These are phyloP conservation scores for Kuraishia capsulata DNA, from an alignment of 805 yeast species.

Conservation along the genomic window DNA sequence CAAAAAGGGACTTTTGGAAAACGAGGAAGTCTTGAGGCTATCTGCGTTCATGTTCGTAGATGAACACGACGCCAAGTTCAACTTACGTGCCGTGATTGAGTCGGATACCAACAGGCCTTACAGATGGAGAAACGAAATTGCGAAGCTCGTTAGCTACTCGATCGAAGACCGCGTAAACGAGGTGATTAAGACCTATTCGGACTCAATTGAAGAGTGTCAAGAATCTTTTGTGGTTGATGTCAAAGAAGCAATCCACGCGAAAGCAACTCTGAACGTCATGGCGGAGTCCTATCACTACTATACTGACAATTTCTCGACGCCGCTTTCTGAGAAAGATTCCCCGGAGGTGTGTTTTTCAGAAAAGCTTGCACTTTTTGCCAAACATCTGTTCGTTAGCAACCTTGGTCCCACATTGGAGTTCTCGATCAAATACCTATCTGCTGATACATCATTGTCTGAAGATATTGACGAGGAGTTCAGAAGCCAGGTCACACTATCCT, in stretches of 20 bases:
- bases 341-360: neutral
- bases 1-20: conserved; percentile 55
- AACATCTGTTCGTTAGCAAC: conserved; percentile 21
- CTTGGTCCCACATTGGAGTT: conserved; percentile 23
- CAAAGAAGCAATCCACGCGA: conserved; percentile 17
- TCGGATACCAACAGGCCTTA: conserved; percentile 4
- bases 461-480: conserved; percentile 22
- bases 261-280: conserved; percentile 17
- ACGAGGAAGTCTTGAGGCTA: conserved; percentile 38
- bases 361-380: conserved; percentile 17
- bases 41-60: conserved; percentile 32
- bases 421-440: conserved; percentile 29
- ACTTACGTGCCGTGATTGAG: conserved; percentile 3
- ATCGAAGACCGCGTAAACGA: conserved; percentile 30
- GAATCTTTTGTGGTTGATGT: conserved; percentile 16
- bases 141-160: conserved; percentile 41
- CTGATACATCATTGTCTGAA: conserved; percentile 31
- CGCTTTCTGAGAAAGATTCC: conserved; percentile 4
- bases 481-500: conserved; percentile 18
- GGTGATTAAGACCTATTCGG: conserved; percentile 23
- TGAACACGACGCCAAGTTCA: conserved; percentile 10
- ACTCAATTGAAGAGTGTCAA: conserved; percentile 19
- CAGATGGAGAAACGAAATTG: conserved; percentile 35
- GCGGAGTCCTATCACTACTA: conserved; percentile 20
- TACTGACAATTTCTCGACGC: conserved; percentile 7